Conservation (phyloP, 2,329 filamentous ascomycete species). For the Aspergillus melleus region DNA sequence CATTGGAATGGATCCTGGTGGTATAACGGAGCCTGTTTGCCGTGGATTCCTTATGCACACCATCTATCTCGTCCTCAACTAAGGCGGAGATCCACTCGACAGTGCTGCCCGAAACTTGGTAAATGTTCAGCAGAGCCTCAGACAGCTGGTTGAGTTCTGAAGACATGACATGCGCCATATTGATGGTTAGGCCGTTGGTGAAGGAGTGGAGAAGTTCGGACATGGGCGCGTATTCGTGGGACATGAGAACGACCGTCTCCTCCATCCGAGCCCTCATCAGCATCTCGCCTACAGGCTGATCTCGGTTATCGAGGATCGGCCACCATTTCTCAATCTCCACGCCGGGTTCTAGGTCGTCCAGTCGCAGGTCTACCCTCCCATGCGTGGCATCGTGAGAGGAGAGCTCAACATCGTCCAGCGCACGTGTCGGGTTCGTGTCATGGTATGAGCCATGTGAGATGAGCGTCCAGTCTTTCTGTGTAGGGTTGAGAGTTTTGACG, state of each 20-base stretch:
- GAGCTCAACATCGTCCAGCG: constrained; percentile 48
- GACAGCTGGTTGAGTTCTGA: constrained; percentile 76
- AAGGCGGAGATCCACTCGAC: constrained; percentile 89
- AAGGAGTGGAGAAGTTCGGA: constrained; percentile 84
- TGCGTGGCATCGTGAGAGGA: constrained; percentile 48
- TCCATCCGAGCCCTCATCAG: constrained; percentile 80
- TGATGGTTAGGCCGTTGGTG: constrained; percentile 75
- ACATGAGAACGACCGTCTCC: constrained; percentile 85
- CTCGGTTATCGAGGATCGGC: constrained; percentile 72
- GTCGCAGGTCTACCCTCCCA: constrained; percentile 71
- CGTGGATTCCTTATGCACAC: constrained; percentile 77
- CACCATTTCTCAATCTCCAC: constrained; percentile 88
- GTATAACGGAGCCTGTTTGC: constrained; percentile 62
- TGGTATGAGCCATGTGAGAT: constrained; percentile 47
- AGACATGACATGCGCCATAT: constrained; percentile 78
- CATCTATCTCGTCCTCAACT: constrained; percentile 96
- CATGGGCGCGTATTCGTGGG: constrained; percentile 79
- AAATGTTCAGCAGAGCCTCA: constrained; percentile 88
- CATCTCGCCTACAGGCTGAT: constrained; percentile 78
- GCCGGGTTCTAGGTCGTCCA: constrained; percentile 75
- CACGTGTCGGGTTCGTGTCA: constrained; percentile 41
- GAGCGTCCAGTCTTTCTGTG: constrained; percentile 52
- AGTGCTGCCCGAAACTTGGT: constrained; percentile 83
- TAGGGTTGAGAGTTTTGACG: constrained; percentile 48
- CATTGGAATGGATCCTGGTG: constrained; percentile 64